Evolutionary conservation across 768 basidiomycete genomes (phyloP).

Genomic region (Leccinum olivaceopallidum): DNA sequence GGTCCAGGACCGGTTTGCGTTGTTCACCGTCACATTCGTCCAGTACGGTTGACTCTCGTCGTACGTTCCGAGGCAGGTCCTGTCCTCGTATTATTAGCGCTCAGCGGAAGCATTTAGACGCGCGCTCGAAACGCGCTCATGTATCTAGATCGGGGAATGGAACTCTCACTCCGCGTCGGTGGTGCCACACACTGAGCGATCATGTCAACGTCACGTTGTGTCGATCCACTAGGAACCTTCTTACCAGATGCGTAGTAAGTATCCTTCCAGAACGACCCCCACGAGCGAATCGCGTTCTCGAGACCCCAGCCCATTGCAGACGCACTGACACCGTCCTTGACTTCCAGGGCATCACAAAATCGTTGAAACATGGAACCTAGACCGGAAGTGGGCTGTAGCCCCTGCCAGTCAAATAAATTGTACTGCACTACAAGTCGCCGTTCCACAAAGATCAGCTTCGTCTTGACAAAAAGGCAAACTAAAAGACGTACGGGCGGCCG

Average conservation of each 20-base stretch:
- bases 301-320: neutral
- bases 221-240: neutral
- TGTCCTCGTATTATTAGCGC: conserved; percentile 25
- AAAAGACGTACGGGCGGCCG: neutral
- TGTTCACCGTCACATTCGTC: conserved; percentile 57
- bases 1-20: conserved; percentile 61
- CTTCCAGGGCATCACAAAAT: neutral
- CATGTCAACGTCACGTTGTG: neutral
- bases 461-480: neutral
- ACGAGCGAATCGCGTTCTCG: neutral
- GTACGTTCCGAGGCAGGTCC: conserved; percentile 44
- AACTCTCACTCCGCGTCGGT: conserved; percentile 47
- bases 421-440: neutral
- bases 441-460: conserved; percentile 10
- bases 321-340: neutral
- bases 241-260: neutral
- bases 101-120: neutral
- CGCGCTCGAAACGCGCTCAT: neutral
- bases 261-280: neutral
- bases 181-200: conserved; percentile 51
- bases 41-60: conserved; percentile 42
- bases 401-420: neutral
- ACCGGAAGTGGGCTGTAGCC: neutral
- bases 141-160: neutral
- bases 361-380: neutral